These are phyloP conservation scores for Extremus antarcticus DNA, from an alignment of 495 filamentous ascomycete species.

Conservation along the genomic window DNA sequence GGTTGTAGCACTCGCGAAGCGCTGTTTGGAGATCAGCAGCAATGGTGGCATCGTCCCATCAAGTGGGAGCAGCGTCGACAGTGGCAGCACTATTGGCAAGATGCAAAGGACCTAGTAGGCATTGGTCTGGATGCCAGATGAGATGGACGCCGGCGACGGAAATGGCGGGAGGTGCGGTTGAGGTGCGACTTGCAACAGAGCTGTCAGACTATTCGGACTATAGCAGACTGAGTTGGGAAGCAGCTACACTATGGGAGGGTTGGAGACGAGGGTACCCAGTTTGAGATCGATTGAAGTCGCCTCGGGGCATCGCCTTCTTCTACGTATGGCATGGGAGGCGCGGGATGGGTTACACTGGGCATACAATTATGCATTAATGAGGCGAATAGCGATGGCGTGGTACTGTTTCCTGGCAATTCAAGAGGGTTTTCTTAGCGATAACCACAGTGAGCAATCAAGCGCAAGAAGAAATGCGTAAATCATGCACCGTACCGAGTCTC, in stretches of 20 bases:
- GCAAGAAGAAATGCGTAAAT: too few relatives aligned
- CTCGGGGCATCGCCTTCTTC: too few relatives aligned
- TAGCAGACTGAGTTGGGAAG: neutral
- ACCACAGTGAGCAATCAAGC: too few relatives aligned
- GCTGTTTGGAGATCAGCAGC: slow-evolving; percentile 55
- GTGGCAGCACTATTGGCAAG: neutral
- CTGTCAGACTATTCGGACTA: neutral
- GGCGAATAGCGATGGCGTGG: neutral
- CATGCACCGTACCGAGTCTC: too few relatives aligned
- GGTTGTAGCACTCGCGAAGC: slow-evolving; percentile 80
- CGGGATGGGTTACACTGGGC: neutral
- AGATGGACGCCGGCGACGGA: neutral
- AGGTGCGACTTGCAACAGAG: neutral
- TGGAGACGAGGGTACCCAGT: neutral
- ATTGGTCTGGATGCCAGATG: neutral
- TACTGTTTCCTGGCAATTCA: too few relatives aligned
- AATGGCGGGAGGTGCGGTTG: neutral
- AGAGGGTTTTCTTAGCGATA: too few relatives aligned
- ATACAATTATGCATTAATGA: slow-evolving; percentile 3
- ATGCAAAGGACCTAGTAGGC: neutral
- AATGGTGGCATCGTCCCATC: neutral
- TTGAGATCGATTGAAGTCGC: neutral
- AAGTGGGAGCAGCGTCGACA: slow-evolving; percentile 1
- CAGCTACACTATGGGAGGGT: neutral
- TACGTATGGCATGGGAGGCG: too few relatives aligned